Evolutionary conservation across 139 green algal species (phyloP), one percentile per base, ranked within the genome.

Genomic region (Micractinium conductrix): DNA sequence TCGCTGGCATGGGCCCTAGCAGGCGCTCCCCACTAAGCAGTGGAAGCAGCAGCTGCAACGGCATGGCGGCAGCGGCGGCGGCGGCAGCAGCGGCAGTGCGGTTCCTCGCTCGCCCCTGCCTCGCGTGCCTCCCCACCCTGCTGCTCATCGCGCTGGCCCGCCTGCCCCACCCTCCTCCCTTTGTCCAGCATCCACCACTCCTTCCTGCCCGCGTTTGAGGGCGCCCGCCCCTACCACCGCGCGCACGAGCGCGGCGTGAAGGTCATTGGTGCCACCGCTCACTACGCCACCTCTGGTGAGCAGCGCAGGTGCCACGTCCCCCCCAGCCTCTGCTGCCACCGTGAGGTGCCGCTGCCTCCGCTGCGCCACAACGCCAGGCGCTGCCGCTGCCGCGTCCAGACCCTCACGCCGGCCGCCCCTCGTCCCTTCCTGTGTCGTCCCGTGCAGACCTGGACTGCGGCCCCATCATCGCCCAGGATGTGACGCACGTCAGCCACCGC

Each of bases 161-260:
- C 12, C 26, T 35, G 26, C 2, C 60, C 60, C 60, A 37, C 21
- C 26, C 60, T 2, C 60, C 12, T 30, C 24, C 22, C 60, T 12
- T 38, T 48, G 14, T 53, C 28, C 70, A 78, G 70, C 92, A 96
- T 97, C 83, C 94, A 97, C 87, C 94, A 97, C 89, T 89, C 62
- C 45, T 97, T 97, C 89, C 80, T 97, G 86, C 94, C 94, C 0
- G 91, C 93, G 0, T 97, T 97, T 87, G 89, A 96, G 84, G 94
- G 93, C 26, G 93, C 78, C 16, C 78, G 78, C 38, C 78, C 78
- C 4, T 83, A 83, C 78, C 89, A 93, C 80, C 83, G 79, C 35
- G 91, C 91, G 0, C 87, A 91, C 62, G 79, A 93, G 62, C 88
- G 93, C 37, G 94, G 94, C 60, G 94, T 97, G 16, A 96, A 96